A percentile compares a stretch with the other conserved stretches of the same genome.
Evolutionary conservation across 257 asterid species (phyloP).

Genomic region (Petrea volubilis): DNA sequence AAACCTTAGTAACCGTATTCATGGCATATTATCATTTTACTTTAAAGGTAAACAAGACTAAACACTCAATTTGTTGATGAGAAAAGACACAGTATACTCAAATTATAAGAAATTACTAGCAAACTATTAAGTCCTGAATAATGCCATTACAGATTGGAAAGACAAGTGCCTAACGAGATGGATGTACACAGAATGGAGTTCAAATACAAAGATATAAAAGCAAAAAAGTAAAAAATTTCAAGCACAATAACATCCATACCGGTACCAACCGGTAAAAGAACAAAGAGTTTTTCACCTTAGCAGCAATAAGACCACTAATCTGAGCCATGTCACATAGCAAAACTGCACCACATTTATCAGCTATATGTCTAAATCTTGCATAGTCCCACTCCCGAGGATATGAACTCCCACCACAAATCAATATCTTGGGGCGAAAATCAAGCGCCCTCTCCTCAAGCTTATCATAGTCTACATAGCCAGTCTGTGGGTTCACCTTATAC

Average conservation of each 20-base stretch:
- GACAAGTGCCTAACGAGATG: neutral
- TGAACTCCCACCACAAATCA: constrained; percentile 91
- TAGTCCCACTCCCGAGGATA: constrained; percentile 95
- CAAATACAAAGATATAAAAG: neutral
- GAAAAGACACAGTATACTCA: neutral
- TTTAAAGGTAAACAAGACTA: neutral
- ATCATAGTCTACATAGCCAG: constrained; percentile 79
- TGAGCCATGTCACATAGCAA: constrained; percentile 94
- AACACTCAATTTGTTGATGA: neutral
- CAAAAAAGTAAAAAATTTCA: neutral
- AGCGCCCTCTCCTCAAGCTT: constrained; percentile 87
- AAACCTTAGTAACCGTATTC: neutral
- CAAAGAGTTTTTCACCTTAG: constrained; percentile 51
- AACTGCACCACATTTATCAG: constrained; percentile 88
- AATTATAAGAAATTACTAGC: neutral
- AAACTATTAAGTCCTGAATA: neutral
- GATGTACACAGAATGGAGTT: neutral
- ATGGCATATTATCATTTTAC: neutral
- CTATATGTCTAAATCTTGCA: constrained; percentile 69
- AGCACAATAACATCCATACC: neutral
- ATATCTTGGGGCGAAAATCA: constrained; percentile 88
- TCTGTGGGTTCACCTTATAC: constrained; percentile 75
- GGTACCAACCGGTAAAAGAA: neutral
- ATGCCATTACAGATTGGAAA: neutral
- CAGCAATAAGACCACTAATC: constrained; percentile 88